Percentiles rank a stretch among this genome's conserved stretches.
phyloP scores from a whole-genome alignment of 805 yeast species.

The Sungouiozyma intestinalis region DNA sequence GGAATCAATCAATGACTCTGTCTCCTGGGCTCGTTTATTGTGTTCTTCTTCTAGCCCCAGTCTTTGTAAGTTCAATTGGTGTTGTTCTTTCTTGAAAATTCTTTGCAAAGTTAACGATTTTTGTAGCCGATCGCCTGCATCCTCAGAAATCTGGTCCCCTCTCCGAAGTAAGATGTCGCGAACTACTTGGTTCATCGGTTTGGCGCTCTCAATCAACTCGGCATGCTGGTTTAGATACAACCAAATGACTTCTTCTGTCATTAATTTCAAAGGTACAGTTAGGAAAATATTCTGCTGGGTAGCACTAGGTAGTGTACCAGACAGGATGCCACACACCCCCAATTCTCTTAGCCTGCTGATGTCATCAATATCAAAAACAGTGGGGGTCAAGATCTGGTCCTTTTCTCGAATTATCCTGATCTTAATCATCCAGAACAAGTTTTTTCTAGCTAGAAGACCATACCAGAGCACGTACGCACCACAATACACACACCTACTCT shows the following conservation, averaged over 20 bases:
- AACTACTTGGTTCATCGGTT: constrained; percentile 17
- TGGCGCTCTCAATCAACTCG: constrained; percentile 34
- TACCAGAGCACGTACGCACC: background rate
- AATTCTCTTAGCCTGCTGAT: constrained; percentile 45
- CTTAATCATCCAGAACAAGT: background rate
- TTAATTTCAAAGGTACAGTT: constrained; percentile 70
- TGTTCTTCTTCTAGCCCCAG: constrained; percentile 9
- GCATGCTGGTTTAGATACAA: constrained; percentile 38
- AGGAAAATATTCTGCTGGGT: constrained; percentile 89
- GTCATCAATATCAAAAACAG: constrained; percentile 49
- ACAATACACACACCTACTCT: no score
- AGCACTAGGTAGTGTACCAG: constrained; percentile 79
- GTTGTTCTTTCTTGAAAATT: constrained; percentile 14
- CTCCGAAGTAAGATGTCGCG: background rate
- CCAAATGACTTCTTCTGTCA: constrained; percentile 66
- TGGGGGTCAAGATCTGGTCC: constrained; percentile 26
- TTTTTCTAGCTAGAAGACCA: background rate
- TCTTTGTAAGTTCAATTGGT: constrained; percentile 10
- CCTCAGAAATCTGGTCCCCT: constrained; percentile 1
- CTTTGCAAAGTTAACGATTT: constrained; percentile 15
- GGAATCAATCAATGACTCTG: constrained; percentile 11
- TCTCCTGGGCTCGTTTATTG: background rate
- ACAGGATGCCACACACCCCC: constrained; percentile 65
- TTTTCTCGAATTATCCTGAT: background rate
- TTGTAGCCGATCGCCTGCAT: constrained; percentile 3